These are phyloP conservation scores for Fusarium lateritium DNA, from an alignment of 2,329 filamentous ascomycete genomes.

Conservation along the genomic window DNA sequence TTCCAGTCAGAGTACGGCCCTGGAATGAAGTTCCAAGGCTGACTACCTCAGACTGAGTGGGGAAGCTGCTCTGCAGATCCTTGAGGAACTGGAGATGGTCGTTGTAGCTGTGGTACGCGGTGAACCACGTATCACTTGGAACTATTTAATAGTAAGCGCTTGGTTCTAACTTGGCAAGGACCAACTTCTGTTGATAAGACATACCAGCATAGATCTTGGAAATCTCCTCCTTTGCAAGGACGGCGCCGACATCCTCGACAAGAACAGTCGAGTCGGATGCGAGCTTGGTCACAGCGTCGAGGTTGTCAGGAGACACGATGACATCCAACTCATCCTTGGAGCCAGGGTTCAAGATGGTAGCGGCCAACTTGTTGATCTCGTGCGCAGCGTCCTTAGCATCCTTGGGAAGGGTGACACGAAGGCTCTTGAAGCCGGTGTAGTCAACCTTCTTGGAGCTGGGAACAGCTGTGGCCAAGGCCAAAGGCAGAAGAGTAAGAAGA, in stretches of 20 bases:
- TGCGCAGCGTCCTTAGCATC: conserved; percentile 15
- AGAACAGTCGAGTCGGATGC: conserved; percentile 28
- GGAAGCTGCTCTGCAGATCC: conserved; percentile 34
- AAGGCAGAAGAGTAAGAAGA: conserved; percentile 27
- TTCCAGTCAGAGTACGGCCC: conserved; percentile 31
- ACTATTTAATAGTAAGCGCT: background rate
- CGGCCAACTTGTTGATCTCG: conserved; percentile 35
- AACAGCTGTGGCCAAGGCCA: conserved; percentile 28
- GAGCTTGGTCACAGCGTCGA: conserved; percentile 31
- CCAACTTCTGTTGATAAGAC: background rate
- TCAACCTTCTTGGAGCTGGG: conserved; percentile 39
- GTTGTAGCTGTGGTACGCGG: conserved; percentile 35
- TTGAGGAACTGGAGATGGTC: conserved; percentile 34
- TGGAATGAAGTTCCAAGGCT: conserved; percentile 35
- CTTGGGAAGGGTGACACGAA: conserved; percentile 34
- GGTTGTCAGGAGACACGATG: conserved; percentile 36
- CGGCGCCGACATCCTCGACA: conserved; percentile 40
- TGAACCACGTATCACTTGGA: conserved; percentile 38
- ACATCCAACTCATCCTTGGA: conserved; percentile 31
- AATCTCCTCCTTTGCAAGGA: conserved; percentile 26
- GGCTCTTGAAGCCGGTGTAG: conserved; percentile 42
- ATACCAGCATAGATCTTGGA: conserved; percentile 32
- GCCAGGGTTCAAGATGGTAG: conserved; percentile 35
- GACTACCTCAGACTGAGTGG: conserved; percentile 27
- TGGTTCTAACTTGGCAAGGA: background rate